Conservation (phyloP, 495 filamentous ascomycete genomes). For the Neurospora intermedia region DNA sequence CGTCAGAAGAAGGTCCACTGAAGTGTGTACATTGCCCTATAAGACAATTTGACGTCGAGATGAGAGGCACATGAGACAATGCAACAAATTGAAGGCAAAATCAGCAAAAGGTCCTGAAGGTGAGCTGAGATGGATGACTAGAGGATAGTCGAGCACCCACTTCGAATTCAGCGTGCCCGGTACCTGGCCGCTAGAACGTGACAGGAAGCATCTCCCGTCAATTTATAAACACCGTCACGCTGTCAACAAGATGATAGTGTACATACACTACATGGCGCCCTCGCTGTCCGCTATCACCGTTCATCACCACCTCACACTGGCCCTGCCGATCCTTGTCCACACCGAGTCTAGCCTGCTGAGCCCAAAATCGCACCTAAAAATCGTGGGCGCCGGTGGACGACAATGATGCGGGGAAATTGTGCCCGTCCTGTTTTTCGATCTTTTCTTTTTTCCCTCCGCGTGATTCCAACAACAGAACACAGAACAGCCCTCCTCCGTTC, state of each 20-base stretch:
- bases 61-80: background rate
- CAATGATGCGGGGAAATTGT: background rate
- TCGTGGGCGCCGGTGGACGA: background rate
- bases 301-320: background rate
- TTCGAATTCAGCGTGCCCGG: background rate
- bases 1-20: background rate
- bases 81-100: background rate
- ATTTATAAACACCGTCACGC: background rate
- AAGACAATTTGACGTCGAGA: background rate
- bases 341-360: background rate
- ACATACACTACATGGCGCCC: background rate
- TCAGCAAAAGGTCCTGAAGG: background rate
- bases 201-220: background rate
- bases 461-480: too few relatives aligned
- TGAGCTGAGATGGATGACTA: background rate
- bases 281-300: background rate
- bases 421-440: background rate
- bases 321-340: background rate
- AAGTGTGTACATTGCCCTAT: background rate
- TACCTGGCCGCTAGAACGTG: background rate
- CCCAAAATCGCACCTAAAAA: background rate
- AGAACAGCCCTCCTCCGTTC: background rate
- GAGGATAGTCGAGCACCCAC: background rate
- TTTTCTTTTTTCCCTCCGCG: background rate
- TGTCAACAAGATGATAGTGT: background rate